Evolutionary conservation across 2,329 filamentous ascomycete species (phyloP), one percentile per base, ranked within the genome.

Genomic region (Botrytis squamosa): DNA sequence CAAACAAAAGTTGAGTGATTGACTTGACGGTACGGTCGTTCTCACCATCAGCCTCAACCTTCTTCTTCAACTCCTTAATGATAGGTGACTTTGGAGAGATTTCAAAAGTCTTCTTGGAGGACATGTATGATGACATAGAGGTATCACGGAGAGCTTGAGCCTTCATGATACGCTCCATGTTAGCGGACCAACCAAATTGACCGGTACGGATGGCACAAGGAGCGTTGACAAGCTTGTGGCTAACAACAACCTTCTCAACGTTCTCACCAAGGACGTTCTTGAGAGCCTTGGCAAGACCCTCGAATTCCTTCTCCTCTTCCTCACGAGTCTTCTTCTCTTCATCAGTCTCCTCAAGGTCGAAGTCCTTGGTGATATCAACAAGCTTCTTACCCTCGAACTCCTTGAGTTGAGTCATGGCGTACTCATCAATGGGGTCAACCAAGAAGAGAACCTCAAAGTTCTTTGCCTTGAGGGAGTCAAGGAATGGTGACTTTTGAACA

Each of bases 151-250:
- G 95, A 83, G 96, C 96, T 89, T 99, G 96, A 42, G 96, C 96
- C 92, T 99, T 99, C 96, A 99, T 99, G 91, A 99, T 99, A 89
- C 96, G 96, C 91, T 99, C 96, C 96, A 99, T 99, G 91, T 99
- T 99, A 84, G 96, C 96, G 74, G 95, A 98, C 96, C 96, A 99
- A 86, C 96, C 96, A 85, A 99, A 99, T 88, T 98, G 96, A 83
- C 96, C 96, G 80, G 96, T 99, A 85, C 96, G 95, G 89, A 99
- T 98, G 84, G 96, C 96, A 86, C 96, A 98, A 82, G 96, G 96
- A 78, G 96, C 90, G 83, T 92, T 93, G 80, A 93, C 90, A 75
- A 99, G 91, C 92, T 98, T 98, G 93, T 98, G 93, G 79, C 92
- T 95, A 84, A 99, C 95, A 77, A 99, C 95, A 59, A 99, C 96